A percentile compares a stretch with the other conserved stretches of the same genome.
phyloP scores from a whole-genome alignment of 1,284 basidiomycete genomes.

The Binderoboletus segoi region DNA sequence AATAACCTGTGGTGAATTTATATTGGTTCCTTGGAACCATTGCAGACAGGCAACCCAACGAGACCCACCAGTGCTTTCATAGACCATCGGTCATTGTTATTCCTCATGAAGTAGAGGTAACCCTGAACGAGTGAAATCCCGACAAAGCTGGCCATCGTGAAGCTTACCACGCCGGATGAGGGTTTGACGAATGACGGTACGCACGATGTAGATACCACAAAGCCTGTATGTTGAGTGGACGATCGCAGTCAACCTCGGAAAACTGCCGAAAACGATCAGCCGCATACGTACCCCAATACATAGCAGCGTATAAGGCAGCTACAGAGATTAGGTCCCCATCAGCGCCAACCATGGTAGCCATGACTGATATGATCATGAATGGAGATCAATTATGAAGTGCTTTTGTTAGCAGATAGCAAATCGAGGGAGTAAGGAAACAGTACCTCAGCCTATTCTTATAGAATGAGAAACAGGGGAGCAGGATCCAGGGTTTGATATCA shows the following conservation, averaged over 20 bases:
- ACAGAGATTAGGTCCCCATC: constrained; percentile 6
- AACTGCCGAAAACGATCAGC: not conserved
- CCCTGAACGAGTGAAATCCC: constrained; percentile 28
- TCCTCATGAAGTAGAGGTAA: constrained; percentile 21
- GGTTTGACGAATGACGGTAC: not conserved
- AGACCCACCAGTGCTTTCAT: constrained; percentile 18
- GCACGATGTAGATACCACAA: constrained; percentile 24
- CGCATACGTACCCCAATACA: constrained; percentile 24
- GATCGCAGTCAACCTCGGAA: not conserved
- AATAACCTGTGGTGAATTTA: constrained; percentile 9
- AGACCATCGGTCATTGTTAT: constrained; percentile 19
- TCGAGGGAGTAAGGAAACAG: not conserved
- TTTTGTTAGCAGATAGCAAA: not conserved
- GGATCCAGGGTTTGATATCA: not conserved
- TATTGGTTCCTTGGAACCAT: not conserved
- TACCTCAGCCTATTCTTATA: not conserved
- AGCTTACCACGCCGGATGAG: not conserved
- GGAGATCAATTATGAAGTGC: not conserved
- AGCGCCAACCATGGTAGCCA: constrained; percentile 7
- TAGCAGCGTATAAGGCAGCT: constrained; percentile 15
- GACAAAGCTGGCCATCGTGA: constrained; percentile 13
- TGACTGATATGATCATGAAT: not conserved
- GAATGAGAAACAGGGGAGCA: not conserved
- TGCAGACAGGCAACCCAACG: not conserved
- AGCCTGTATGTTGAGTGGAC: constrained; percentile 7